Conservation (phyloP, 768 basidiomycete species). For the Rhizopogon roseolus region DNA sequence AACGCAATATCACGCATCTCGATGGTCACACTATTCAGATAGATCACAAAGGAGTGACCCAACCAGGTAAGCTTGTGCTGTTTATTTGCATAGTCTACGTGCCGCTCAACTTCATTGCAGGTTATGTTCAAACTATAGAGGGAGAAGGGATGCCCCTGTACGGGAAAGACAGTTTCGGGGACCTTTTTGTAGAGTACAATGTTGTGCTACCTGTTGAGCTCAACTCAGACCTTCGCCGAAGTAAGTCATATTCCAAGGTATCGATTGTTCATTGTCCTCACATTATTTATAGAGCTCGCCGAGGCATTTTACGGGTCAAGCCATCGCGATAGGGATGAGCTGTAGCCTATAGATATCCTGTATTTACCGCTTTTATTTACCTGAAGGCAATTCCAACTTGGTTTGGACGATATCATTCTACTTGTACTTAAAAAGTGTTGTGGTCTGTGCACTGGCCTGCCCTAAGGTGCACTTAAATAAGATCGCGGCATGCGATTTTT, state of each 20-base stretch:
- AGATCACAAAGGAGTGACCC: constrained; percentile 76
- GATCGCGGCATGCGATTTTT: neutral
- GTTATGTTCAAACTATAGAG: constrained; percentile 78
- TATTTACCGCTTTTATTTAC: neutral
- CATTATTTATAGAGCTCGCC: constrained; percentile 40
- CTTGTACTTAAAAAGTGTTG: neutral
- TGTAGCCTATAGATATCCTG: constrained; percentile 22
- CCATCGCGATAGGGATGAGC: constrained; percentile 31
- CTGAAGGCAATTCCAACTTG: no score
- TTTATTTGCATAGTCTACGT: neutral
- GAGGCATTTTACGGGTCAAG: constrained; percentile 47
- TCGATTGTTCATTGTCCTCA: neutral
- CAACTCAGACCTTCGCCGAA: constrained; percentile 58
- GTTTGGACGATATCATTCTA: no score
- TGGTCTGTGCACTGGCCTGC: constrained; percentile 21
- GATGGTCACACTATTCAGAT: constrained; percentile 80
- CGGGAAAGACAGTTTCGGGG: constrained; percentile 57
- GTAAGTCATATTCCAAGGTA: constrained; percentile 46
- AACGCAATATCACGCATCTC: constrained; percentile 85
- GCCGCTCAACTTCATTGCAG: constrained; percentile 29
- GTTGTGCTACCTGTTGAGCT: constrained; percentile 83
- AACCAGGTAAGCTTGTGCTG: constrained; percentile 59
- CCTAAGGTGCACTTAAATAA: constrained; percentile 21
- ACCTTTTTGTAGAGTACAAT: constrained; percentile 90
- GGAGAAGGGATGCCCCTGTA: constrained; percentile 89